phyloP scores from a whole-genome alignment of 2,329 filamentous ascomycete species.

The Penicillium paneum region DNA sequence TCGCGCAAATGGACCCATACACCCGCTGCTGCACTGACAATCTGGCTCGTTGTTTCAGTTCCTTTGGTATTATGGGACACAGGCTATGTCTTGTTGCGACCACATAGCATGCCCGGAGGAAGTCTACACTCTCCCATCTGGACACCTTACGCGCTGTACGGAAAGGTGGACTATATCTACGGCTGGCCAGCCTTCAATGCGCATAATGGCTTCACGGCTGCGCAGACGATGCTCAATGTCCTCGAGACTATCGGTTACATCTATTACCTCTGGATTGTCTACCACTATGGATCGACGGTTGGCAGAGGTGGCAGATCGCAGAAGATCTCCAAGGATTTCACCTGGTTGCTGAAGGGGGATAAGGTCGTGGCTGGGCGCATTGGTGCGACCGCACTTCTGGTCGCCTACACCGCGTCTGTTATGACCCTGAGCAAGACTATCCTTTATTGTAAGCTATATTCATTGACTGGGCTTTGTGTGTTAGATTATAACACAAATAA shows the following conservation, averaged over 20 bases:
- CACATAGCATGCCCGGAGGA: slow-evolving; percentile 77
- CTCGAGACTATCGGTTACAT: slow-evolving; percentile 66
- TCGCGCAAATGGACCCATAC: slow-evolving; percentile 54
- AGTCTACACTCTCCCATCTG: slow-evolving; percentile 68
- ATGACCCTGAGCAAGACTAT: slow-evolving; percentile 68
- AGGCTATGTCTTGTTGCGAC: slow-evolving; percentile 73
- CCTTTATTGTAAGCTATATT: slow-evolving; percentile 55
- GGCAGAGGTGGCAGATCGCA: slow-evolving; percentile 25
- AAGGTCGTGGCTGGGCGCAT: slow-evolving; percentile 51
- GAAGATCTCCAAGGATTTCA: slow-evolving; percentile 33
- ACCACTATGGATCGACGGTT: slow-evolving; percentile 38
- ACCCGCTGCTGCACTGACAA: slow-evolving; percentile 57
- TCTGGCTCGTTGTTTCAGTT: slow-evolving; percentile 72
- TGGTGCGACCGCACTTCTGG: slow-evolving; percentile 55
- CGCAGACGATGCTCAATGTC: slow-evolving; percentile 67
- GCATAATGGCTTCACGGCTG: slow-evolving; percentile 70
- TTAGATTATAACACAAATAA: neutral
- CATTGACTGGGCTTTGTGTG: neutral
- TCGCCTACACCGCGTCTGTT: slow-evolving; percentile 57
- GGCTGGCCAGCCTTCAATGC: slow-evolving; percentile 69
- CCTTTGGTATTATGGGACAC: slow-evolving; percentile 81
- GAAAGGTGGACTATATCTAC: slow-evolving; percentile 75
- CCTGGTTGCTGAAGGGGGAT: slow-evolving; percentile 48
- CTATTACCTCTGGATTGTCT: slow-evolving; percentile 59
- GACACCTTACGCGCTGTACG: slow-evolving; percentile 77